Evolutionary conservation across 2,329 filamentous ascomycete species (phyloP), one percentile per base, ranked within the genome.

Genomic region (Akanthomyces muscarius): DNA sequence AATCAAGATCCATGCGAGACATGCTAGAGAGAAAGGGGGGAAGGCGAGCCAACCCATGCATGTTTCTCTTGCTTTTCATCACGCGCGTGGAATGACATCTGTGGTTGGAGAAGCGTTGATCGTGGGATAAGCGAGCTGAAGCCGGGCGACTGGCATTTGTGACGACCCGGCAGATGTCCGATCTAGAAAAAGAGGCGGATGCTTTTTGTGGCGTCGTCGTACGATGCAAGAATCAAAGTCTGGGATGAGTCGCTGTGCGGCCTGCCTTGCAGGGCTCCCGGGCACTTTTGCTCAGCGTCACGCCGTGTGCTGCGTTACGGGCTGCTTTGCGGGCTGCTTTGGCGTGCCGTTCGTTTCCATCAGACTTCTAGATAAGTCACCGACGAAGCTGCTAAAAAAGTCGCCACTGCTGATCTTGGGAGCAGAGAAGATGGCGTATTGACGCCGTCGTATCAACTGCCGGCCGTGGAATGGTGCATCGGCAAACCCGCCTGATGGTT

Each of bases 1-100:
- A 57, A 57, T 61, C 48, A 53, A 53, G 58, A 61, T 61, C 58
- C 48, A 52, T 42, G 58, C 58, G 28, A 61, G 58, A 61, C 58
- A 61, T 61, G 30, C 16, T 28, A 36, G 47, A 28, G 38, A 50
- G 18, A 21, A 41, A 36, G n/a, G 58, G 44, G 38, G 23, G 1
- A n/a, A 53, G 5, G 21, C 21, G 44, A 21, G 21, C 21, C 33
- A 11, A 4, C 6, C 33, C 21, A 50, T 50, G 44, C 42, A 23
- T 47, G 18, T 47, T 47, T 21, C 25, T 47, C 36, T 1, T 33
- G 13, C n/a, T 16, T 45, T 42, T 50, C 7, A 28, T 47, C 28
- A 18, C 21, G 18, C 41, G 21, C 30, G 18, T 23, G 41, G 44
- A 45, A 57, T 42, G 42, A 33, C 11, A 41, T 41, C 38, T 14